Base-by-base conservation (phyloP, 192 early-diverging fungal species). In the Chytriomyces confervae region DNA sequence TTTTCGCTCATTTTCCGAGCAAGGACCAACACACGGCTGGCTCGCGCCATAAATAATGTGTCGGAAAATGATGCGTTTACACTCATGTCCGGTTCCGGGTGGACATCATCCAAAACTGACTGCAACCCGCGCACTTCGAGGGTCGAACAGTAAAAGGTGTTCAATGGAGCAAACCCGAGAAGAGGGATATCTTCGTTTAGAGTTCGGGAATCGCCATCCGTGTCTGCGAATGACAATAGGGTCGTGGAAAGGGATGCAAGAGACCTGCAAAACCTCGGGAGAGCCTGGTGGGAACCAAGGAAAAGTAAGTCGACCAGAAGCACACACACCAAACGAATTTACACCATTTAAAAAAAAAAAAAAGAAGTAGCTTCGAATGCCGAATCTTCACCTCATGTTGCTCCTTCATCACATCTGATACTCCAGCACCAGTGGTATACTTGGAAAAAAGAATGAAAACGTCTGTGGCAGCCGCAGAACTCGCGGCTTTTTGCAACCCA, bases 201-300 rank as follows among this genome's bases (percentile, higher is more conserved):
- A 11, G 62, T 69, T 43, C 81, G 78, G 13, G 57, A 49, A 50
- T 66, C 74, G 16, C 81, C 83, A 49, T 85, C 84, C 82, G 83
- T 83, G 61, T 85, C 84, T 7, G 84, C 83, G 67, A 83, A 88
- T n/a, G 83, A 49, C 0, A 82, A 69, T 10, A 86, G 66, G 7
- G 65, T 47, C 66, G 85, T 88, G n/a, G 69, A 60, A 27, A 85
- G 64, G 3, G 36, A 45, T 18, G 80, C 65, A 6, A 88, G 45
- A 7, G 83, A 63, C 24, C 79, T 63, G 11, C 45, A 9, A 44
- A 84, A 80, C 23, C 18, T 44, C 16, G 61, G 61, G n/a, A 81
- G 49, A 43, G 3, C 47, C 76, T 82, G 23, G 10, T 20, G 0
- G 23, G 23, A 29, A 29, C n/a, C 20, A 50, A 36, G 36, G 36